These are phyloP conservation scores for Teratosphaeria zuluensis DNA, from an alignment of 2,329 filamentous ascomycete genomes.

Conservation along the genomic window DNA sequence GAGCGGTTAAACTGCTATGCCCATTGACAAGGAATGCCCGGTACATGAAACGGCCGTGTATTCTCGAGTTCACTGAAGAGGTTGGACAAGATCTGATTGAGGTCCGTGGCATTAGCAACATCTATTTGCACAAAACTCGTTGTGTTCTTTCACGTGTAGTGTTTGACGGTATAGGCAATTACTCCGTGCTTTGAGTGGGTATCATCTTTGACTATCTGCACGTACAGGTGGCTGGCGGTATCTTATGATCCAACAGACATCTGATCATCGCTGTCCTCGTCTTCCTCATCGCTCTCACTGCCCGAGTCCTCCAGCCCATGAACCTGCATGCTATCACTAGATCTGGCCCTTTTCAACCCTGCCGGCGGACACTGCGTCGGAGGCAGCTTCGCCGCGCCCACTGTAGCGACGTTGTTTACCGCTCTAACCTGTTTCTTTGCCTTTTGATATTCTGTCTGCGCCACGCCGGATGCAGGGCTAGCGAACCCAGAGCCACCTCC, in stretches of 20 bases:
- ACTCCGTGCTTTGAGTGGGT: too few relatives aligned
- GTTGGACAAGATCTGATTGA: not conserved
- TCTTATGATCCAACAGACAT: not conserved
- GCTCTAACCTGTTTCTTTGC: constrained; percentile 2
- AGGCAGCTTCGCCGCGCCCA: not conserved
- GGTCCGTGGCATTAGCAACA: not conserved
- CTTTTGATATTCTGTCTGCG: constrained; percentile 3
- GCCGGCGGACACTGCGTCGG: not conserved
- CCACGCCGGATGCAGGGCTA: constrained; percentile 23
- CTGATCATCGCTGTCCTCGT: not conserved
- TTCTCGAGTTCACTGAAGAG: not conserved
- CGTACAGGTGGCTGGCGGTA: too few relatives aligned
- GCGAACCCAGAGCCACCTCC: constrained; percentile 40
- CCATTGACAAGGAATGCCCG: not conserved
- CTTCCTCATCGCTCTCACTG: not conserved
- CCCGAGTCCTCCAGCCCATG: constrained; percentile 5
- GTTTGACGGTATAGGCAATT: not conserved
- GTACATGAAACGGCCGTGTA: not conserved
- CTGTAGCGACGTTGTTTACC: not conserved
- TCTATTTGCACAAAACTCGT: not conserved
- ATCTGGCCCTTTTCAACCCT: constrained; percentile 7
- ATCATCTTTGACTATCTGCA: too few relatives aligned
- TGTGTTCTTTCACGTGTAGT: not conserved
- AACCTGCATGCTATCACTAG: constrained; percentile 15
- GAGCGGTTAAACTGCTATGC: not conserved